A percentile compares a stretch with the other conserved stretches of the same genome.
Evolutionary conservation across 345 rosid genomes (phyloP).

Genomic region (Toxicodendron radicans): DNA sequence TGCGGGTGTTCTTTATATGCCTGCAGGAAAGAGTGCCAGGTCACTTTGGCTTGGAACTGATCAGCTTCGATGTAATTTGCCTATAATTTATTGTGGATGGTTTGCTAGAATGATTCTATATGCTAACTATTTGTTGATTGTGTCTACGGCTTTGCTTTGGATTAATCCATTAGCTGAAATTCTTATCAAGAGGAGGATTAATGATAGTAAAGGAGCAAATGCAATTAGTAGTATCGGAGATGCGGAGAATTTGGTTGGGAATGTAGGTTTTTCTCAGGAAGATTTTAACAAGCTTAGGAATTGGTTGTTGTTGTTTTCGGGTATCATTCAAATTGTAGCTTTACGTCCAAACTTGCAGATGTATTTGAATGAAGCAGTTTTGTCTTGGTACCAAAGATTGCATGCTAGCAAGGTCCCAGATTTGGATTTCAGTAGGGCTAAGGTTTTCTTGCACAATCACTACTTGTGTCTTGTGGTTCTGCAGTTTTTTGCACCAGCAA

Average conservation of each 20-base stretch:
- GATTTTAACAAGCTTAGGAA: constrained; percentile 56
- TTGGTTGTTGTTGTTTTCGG: constrained; percentile 55
- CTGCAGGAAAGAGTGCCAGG: constrained; percentile 71
- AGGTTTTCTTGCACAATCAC: constrained; percentile 90
- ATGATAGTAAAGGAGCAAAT: constrained; percentile 21
- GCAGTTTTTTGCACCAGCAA: constrained; percentile 72
- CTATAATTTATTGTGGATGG: constrained; percentile 79
- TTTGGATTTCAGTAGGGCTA: constrained; percentile 85
- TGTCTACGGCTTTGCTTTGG: constrained; percentile 80
- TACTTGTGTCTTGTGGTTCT: constrained; percentile 69
- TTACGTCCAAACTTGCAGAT: constrained; percentile 77
- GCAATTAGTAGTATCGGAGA: constrained; percentile 1
- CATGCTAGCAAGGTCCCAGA: constrained; percentile 88
- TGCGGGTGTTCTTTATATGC: constrained; percentile 63
- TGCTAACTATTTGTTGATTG: constrained; percentile 39
- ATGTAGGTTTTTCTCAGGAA: constrained; percentile 49
- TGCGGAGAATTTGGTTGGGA: constrained; percentile 51
- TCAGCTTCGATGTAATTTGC: constrained; percentile 64
- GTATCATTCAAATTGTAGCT: constrained; percentile 56
- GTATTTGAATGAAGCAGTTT: constrained; percentile 87
- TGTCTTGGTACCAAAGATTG: constrained; percentile 89
- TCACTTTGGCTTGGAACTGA: constrained; percentile 95
- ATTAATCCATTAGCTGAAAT: constrained; percentile 66
- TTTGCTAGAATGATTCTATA: constrained; percentile 65
- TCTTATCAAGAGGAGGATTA: constrained; percentile 37